These are phyloP conservation scores for Pueraria montana DNA, from an alignment of 306 rosid species.

Conservation along the genomic window DNA sequence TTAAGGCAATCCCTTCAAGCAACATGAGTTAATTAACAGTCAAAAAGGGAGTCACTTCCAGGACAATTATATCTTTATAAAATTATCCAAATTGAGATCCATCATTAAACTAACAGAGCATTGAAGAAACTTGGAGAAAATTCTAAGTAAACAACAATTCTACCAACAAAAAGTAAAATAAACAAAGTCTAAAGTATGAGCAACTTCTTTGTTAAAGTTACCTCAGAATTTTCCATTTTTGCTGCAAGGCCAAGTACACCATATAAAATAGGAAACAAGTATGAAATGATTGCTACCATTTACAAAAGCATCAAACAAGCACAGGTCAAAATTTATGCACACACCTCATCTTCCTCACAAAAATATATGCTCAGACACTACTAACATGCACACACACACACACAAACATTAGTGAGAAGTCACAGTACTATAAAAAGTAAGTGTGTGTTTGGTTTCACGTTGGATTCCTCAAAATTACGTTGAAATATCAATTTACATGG, in stretches of 20 bases:
- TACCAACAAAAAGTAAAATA: not conserved
- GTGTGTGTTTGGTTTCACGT: no score
- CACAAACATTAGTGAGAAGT: not conserved
- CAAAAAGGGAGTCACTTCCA: constrained; percentile 35
- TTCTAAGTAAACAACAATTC: not conserved
- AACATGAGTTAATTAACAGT: constrained; percentile 42
- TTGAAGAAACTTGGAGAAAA: constrained; percentile 14
- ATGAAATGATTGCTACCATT: constrained; percentile 4
- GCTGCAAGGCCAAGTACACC: constrained; percentile 18
- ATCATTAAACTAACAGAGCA: constrained; percentile 3
- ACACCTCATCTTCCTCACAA: not conserved
- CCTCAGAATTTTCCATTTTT: constrained; percentile 8
- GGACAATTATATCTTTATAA: not conserved
- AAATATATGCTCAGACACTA: not conserved
- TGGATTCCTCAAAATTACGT: no score
- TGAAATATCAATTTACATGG: no score
- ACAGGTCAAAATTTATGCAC: not conserved
- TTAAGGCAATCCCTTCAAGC: constrained; percentile 75
- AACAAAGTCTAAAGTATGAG: constrained; percentile 18
- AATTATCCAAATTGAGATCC: constrained; percentile 34
- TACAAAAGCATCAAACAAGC: constrained; percentile 12
- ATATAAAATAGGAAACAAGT: constrained; percentile 10
- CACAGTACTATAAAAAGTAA: not conserved
- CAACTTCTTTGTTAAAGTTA: constrained; percentile 32
- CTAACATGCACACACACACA: not conserved